phyloP scores from a whole-genome alignment of 805 yeast species.

The Cyberlindnera suaveolens region DNA sequence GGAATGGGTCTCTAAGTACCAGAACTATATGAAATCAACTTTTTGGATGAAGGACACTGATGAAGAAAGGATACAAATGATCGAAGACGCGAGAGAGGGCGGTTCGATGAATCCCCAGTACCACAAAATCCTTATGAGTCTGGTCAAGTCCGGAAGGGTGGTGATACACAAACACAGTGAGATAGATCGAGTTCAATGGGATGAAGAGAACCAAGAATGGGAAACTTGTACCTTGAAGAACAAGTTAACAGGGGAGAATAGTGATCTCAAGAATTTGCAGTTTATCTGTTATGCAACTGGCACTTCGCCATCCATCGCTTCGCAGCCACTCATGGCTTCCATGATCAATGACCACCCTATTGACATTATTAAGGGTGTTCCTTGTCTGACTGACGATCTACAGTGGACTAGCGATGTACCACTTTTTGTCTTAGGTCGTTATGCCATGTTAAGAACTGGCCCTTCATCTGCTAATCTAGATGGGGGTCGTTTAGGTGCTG shows the following conservation, averaged over 20 bases:
- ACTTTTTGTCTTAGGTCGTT: conserved; percentile 36
- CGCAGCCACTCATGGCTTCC: conserved; percentile 27
- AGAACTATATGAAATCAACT: conserved; percentile 37
- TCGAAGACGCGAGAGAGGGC: conserved; percentile 37
- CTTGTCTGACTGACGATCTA: conserved; percentile 38
- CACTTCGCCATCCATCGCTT: conserved; percentile 25
- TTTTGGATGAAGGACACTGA: conserved; percentile 36
- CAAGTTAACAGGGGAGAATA: not conserved
- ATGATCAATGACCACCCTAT: conserved; percentile 27
- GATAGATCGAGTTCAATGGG: conserved; percentile 25
- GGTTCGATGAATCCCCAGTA: conserved; percentile 42
- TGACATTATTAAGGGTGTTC: conserved; percentile 30
- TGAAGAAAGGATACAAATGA: conserved; percentile 35
- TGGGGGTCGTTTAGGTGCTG: conserved; percentile 41
- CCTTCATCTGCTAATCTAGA: conserved; percentile 42
- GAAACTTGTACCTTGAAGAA: conserved; percentile 5
- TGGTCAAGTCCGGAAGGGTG: conserved; percentile 28
- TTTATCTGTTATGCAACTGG: conserved; percentile 40
- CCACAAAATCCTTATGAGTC: conserved; percentile 27
- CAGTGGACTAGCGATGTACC: conserved; percentile 37
- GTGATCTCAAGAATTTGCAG: conserved; percentile 21
- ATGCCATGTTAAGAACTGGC: conserved; percentile 36
- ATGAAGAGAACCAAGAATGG: conserved; percentile 25
- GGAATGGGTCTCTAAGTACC: conserved; percentile 46
- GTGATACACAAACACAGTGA: conserved; percentile 26